Evolutionary conservation across 768 basidiomycete genomes (phyloP).

Genomic region (Rhizopogon sp.): DNA sequence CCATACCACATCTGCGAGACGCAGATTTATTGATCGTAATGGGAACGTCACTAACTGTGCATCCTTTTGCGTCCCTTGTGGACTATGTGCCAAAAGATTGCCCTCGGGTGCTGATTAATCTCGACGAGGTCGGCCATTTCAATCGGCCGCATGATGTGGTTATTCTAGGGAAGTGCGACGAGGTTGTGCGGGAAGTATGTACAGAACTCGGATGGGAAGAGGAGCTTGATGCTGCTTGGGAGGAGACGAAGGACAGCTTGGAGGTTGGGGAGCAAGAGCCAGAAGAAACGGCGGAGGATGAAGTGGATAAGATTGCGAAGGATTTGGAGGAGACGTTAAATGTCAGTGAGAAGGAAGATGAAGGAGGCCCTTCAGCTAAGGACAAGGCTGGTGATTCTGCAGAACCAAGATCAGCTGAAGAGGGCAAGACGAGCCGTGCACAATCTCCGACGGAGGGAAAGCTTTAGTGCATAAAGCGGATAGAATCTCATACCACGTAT

Average conservation of each 20-base stretch:
- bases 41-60: constrained; percentile 84
- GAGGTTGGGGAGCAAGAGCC: constrained; percentile 12
- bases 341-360: background rate
- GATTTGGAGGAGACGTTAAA: constrained; percentile 16
- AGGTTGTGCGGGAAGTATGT: constrained; percentile 55
- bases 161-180: constrained; percentile 68
- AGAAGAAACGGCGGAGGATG: constrained; percentile 11
- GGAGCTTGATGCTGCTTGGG: constrained; percentile 54
- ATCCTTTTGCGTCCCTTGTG: constrained; percentile 82
- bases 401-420: background rate
- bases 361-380: background rate
- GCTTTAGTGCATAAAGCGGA: background rate
- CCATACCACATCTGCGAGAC: constrained; percentile 45
- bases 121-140: constrained; percentile 74
- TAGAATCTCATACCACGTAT: no score
- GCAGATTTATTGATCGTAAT: constrained; percentile 89
- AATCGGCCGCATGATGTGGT: constrained; percentile 56
- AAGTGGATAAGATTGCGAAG: constrained; percentile 22
- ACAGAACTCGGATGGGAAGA: constrained; percentile 71
- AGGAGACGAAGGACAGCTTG: constrained; percentile 35
- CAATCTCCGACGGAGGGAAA: constrained; percentile 7
- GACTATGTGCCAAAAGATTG: constrained; percentile 47
- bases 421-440: background rate
- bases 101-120: constrained; percentile 86
- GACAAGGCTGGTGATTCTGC: background rate